Base-by-base conservation (phyloP, 164 flowering plant genomes). In the Cinnamomum chago region DNA sequence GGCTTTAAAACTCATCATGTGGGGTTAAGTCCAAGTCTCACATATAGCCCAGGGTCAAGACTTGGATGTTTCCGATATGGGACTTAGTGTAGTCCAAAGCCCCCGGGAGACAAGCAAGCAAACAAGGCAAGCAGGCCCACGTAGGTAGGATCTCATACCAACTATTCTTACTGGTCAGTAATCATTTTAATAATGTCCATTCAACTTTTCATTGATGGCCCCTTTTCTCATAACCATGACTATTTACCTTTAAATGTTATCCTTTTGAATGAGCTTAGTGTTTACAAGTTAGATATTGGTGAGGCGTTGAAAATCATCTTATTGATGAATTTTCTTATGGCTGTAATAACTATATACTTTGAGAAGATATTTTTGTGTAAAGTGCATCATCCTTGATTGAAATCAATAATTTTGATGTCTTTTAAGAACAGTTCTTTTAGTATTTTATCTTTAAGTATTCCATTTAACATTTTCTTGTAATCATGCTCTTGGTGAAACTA, bases 291-390 rank as follows among this genome's bases (percentile, higher is more conserved):
- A 33, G 18, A 35, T 28, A 2, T 10, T 65, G 14, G 17, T 17
- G 13, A 33, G 40, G 40, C 30, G 15, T 67, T 67, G 40, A 67
- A 67, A 67, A 28, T 27, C 70, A 67, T 67, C 35, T 67, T 67
- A 67, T 15, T 30, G 15, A 18, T 33, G 50, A 67, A 17, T 17
- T 30, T 67, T 23, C 25, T 25, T 23, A 25, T 1, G 2, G 14
- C 7, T 22, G 14, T 64, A 23, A 22, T 25, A 64, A 10, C 67
- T 2, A 64, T 64, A 13, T 14, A 25, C 40, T n/a, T 30, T 67
- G 20, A 55, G 20, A 55, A 9, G 47, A 9, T 40, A 14, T 55
- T 17, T 55, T 13, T 55, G 60, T 40, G 60, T 67, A 2, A 28
- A 33, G 20, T 17, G 17, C 2, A 67, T 2, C 18, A 50, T 14